These are phyloP conservation scores for Candida chauliodis DNA, from an alignment of 805 yeast species.

Conservation along the genomic window DNA sequence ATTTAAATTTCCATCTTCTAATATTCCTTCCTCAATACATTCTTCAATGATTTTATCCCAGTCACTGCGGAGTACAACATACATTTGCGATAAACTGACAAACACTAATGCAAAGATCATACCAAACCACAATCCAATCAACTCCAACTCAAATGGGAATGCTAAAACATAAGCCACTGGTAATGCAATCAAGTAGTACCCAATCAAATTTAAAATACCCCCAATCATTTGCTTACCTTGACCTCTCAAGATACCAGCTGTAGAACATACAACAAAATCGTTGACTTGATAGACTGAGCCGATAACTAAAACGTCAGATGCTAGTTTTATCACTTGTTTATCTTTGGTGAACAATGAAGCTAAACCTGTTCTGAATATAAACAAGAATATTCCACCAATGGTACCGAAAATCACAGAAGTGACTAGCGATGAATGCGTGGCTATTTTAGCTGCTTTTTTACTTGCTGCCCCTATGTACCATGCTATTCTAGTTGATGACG, in stretches of 20 bases:
- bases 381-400: conserved; percentile 37
- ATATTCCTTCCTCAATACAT: conserved; percentile 40
- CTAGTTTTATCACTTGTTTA: conserved; percentile 29
- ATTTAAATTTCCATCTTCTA: conserved; percentile 29
- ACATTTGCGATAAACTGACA: conserved; percentile 39
- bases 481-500: conserved; percentile 74
- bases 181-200: conserved; percentile 47
- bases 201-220: conserved; percentile 46
- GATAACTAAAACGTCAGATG: conserved; percentile 39
- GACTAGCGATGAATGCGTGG: conserved; percentile 35
- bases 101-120: conserved; percentile 40
- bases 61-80: conserved; percentile 38
- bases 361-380: conserved; percentile 30
- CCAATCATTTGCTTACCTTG: conserved; percentile 59
- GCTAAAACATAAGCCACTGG: conserved; percentile 47
- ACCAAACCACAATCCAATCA: conserved; percentile 50
- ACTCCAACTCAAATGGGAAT: conserved; percentile 34
- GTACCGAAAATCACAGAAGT: conserved; percentile 32
- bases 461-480: conserved; percentile 69
- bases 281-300: conserved; percentile 51
- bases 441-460: conserved; percentile 31
- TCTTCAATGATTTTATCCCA: conserved; percentile 42
- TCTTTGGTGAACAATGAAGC: conserved; percentile 44
- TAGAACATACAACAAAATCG: conserved; percentile 46
- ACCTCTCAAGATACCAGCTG: conserved; percentile 56